Percentiles rank a stretch among this genome's conserved stretches.
These are phyloP conservation scores for Lasiosphaeria miniovina DNA, from an alignment of 495 filamentous ascomycete genomes.

Conservation along the genomic window DNA sequence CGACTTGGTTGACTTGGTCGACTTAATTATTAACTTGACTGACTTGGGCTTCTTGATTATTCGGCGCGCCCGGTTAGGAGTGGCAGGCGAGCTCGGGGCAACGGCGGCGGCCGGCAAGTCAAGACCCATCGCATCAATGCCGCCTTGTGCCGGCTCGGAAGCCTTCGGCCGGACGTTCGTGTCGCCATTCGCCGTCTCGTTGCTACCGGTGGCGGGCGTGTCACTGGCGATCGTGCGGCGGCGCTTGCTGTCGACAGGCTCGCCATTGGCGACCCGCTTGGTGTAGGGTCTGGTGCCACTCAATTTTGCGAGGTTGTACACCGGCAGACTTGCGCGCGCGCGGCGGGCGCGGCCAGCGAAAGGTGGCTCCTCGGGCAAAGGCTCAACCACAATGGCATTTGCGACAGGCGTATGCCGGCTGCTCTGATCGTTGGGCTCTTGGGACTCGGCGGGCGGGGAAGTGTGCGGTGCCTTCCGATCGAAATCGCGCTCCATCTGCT, in stretches of 20 bases:
- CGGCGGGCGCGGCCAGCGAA: constrained; percentile 41
- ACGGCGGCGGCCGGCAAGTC: too few species aligned
- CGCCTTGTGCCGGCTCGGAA: background rate
- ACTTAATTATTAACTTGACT: too few species aligned
- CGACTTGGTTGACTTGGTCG: constrained; percentile 20
- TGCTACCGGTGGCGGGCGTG: constrained; percentile 18
- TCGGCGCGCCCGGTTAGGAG: constrained; percentile 25
- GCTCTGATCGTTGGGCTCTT: background rate
- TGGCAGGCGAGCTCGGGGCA: too few species aligned
- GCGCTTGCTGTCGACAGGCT: constrained; percentile 33
- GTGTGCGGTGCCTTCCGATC: background rate
- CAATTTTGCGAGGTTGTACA: constrained; percentile 56
- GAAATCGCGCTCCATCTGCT: constrained; percentile 12
- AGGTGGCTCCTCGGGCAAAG: constrained; percentile 17
- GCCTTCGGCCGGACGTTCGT: constrained; percentile 24
- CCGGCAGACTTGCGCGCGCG: constrained; percentile 41
- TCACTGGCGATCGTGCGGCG: constrained; percentile 44
- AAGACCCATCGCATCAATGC: background rate
- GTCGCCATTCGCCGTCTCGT: constrained; percentile 17
- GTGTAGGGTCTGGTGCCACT: constrained; percentile 46
- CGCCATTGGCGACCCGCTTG: constrained; percentile 39
- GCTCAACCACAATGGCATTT: constrained; percentile 39
- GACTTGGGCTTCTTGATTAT: constrained; percentile 24
- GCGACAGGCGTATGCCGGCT: constrained; percentile 28
- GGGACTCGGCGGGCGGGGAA: too few species aligned